Base-by-base conservation (phyloP, 306 rosid genomes). In the Herpetospermum pedunculosum region DNA sequence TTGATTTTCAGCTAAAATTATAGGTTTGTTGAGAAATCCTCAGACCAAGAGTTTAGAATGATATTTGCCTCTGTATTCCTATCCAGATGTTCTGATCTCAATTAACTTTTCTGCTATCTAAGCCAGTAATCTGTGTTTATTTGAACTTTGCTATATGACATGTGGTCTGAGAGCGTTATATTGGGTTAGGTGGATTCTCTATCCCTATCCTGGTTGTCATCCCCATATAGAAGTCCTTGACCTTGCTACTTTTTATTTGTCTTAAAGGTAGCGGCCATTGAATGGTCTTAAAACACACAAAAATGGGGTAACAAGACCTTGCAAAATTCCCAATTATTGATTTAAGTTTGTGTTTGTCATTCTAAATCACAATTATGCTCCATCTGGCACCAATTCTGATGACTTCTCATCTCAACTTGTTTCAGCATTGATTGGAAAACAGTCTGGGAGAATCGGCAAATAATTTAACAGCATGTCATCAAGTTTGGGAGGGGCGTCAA, bases 401-500 rank as follows among this genome's bases (percentile, higher is more conserved):
- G n/a, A 67, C 52, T 40, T 67, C 35, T 67, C 52, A 67, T 64
- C 21, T 37, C 71, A 64, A 37, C n/a, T 64, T 29, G 18, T 64
- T 37, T n/a, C 30, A 15, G 54, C 35, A 41, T 46, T 41, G n/a
- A 43, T 25, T 25, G 53, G 73, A 14, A 14, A 68, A 68, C 30
- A 41, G 15, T 25, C 23, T 67, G 30, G 19, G 11, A 65, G 30
- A 65, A 46, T 25, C 23, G 6, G 11, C 73, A 40, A 67, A 14
- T 23, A 67, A 67, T 40, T 21, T 34, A 65, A 85, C 53, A 43
- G 35, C 28, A 83, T 81, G 89, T 83, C 75, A 79, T 83, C 89
- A 44, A 82, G 81, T 52, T 70, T 83, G 14, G 81, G 49, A 40
- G 90, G 84, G 13, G 85, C 57, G 37, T 63, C 78, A 15, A 34